These are phyloP conservation scores for Camelina sativa DNA, from an alignment of 345 rosid species.

Conservation along the genomic window DNA sequence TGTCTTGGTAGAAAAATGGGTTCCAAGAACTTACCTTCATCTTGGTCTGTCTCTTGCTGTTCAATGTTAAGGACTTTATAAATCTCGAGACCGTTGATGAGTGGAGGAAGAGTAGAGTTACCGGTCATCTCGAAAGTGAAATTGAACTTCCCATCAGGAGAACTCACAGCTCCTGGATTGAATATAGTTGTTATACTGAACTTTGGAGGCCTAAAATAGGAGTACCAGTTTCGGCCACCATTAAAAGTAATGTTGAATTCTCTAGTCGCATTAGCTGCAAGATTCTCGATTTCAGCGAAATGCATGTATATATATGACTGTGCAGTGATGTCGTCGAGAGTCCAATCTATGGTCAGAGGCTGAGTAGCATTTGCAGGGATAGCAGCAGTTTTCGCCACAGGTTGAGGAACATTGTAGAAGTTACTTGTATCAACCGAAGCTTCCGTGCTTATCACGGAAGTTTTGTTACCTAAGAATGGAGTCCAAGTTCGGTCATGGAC, in stretches of 20 bases:
- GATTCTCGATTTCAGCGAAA: slow-evolving; percentile 50
- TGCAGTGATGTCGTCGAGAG: neutral
- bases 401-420: slow-evolving; percentile 37
- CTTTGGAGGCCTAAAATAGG: slow-evolving; percentile 36
- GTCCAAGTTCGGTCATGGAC: slow-evolving; percentile 48
- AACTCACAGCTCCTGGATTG: slow-evolving; percentile 19
- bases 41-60: slow-evolving; percentile 32
- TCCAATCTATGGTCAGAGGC: neutral
- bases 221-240: slow-evolving; percentile 31
- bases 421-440: neutral
- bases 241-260: slow-evolving; percentile 44
- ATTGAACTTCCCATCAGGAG: slow-evolving; percentile 20
- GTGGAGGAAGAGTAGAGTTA: slow-evolving; percentile 46
- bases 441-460: neutral
- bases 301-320: slow-evolving; percentile 51
- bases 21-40: slow-evolving; percentile 41
- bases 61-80: slow-evolving; percentile 33
- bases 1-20: neutral
- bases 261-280: slow-evolving; percentile 36
- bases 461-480: slow-evolving; percentile 5
- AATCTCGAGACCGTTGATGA: slow-evolving; percentile 50
- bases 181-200: slow-evolving; percentile 33
- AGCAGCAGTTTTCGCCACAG: slow-evolving; percentile 42
- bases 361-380: slow-evolving; percentile 31
- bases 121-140: slow-evolving; percentile 35